Percentiles rank a stretch among this genome's conserved stretches.
Evolutionary conservation across 371 early-diverging fungal species (phyloP).

Genomic region (Apophysomyces trapeziformis): DNA sequence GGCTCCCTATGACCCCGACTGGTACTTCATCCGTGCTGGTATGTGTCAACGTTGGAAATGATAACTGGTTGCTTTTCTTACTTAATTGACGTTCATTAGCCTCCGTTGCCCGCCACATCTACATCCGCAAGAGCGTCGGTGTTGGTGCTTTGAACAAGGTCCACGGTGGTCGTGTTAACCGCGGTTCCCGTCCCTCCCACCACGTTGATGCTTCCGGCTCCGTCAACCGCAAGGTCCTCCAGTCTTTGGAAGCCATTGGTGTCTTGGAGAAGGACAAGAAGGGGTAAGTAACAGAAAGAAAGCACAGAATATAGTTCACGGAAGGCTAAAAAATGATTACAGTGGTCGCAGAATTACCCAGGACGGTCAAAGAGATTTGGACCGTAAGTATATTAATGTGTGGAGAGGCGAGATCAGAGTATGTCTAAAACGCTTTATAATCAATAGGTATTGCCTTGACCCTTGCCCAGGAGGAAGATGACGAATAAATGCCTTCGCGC

Average conservation of each 20-base stretch:
- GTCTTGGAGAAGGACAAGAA: constrained; percentile 91
- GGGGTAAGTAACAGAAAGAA: constrained; percentile 57
- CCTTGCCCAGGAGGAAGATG: constrained; percentile 36
- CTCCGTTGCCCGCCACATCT: constrained; percentile 96
- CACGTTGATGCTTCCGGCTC: constrained; percentile 89
- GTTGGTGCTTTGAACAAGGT: constrained; percentile 94
- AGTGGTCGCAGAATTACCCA: constrained; percentile 81
- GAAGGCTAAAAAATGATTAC: constrained; percentile 2
- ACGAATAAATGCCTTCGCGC: constrained; percentile 15
- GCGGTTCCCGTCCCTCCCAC: constrained; percentile 94
- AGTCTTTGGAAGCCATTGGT: constrained; percentile 97
- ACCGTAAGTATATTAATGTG: constrained; percentile 35
- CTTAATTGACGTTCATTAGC: constrained; percentile 55
- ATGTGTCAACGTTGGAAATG: constrained; percentile 22
- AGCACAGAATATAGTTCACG: background rate
- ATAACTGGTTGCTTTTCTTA: background rate
- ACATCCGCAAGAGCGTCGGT: constrained; percentile 94
- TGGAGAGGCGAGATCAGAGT: background rate
- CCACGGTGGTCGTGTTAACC: constrained; percentile 92
- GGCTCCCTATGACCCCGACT: constrained; percentile 97
- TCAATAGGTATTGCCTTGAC: constrained; percentile 54
- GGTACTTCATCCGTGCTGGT: constrained; percentile 98
- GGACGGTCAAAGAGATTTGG: constrained; percentile 81
- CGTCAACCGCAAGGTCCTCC: constrained; percentile 93
- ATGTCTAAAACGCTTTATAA: background rate